phyloP scores from a whole-genome alignment of 1,284 basidiomycete species.

The Mycosarcoma maydis region DNA sequence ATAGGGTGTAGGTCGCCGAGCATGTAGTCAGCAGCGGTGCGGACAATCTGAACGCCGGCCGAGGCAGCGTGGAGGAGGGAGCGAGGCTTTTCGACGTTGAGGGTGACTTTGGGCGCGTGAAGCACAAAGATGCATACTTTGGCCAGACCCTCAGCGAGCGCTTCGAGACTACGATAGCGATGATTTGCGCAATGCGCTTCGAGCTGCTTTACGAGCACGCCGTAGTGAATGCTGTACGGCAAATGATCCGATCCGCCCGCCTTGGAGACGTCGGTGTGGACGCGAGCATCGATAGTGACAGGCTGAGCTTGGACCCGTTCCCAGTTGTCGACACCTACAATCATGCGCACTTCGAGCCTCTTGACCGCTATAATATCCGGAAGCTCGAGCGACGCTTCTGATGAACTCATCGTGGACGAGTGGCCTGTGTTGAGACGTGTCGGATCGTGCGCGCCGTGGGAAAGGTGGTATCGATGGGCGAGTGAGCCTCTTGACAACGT shows the following conservation, averaged over 20 bases:
- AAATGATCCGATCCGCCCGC: slow-evolving; percentile 74
- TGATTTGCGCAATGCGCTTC: slow-evolving; percentile 53
- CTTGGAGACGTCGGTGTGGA: slow-evolving; percentile 72
- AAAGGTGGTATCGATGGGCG: neutral
- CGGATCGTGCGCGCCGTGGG: neutral
- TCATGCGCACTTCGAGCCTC: slow-evolving; percentile 58
- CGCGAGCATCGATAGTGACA: slow-evolving; percentile 72
- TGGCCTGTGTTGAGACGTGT: neutral
- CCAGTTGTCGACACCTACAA: slow-evolving; percentile 63
- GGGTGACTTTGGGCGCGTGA: slow-evolving; percentile 68
- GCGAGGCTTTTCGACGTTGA: slow-evolving; percentile 71
- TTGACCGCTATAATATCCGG: slow-evolving; percentile 59
- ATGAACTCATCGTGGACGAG: slow-evolving; percentile 10
- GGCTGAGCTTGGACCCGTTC: slow-evolving; percentile 70
- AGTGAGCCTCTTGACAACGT: neutral
- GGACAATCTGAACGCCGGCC: slow-evolving; percentile 69
- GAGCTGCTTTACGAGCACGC: slow-evolving; percentile 61
- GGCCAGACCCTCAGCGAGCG: slow-evolving; percentile 68
- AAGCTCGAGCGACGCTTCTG: slow-evolving; percentile 20
- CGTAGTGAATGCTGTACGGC: slow-evolving; percentile 70
- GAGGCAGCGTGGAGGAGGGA: slow-evolving; percentile 72
- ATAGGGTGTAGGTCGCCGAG: slow-evolving; percentile 20
- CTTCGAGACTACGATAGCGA: slow-evolving; percentile 47
- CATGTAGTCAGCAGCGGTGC: slow-evolving; percentile 49
- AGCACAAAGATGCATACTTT: slow-evolving; percentile 69